Evolutionary conservation across 345 rosid genomes (phyloP), one percentile per base, ranked within the genome.

Genomic region (Psidium guajava): DNA sequence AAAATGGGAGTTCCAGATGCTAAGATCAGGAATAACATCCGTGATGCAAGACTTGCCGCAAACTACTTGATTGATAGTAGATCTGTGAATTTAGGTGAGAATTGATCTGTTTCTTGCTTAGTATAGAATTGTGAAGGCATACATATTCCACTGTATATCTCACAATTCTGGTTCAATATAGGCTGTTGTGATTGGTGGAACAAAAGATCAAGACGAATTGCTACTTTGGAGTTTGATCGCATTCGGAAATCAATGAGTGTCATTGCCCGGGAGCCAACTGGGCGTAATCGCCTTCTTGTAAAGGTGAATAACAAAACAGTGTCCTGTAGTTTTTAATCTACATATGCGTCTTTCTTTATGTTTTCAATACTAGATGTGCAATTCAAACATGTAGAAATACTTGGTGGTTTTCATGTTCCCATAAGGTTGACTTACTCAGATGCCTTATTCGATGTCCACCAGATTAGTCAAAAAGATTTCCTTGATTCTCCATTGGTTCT

Each of bases 101-200:
- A 82, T 58, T 32, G 77, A 69, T 69, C 22, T 4, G 77, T 69
- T 69, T 32, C 12, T 69, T 69, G 77, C 77, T 69, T 9, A 40
- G 77, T 32, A 32, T 69, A 69, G 24, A 69, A 32, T 16, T 16
- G 56, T 32, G 47, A 69, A 69, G 77, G 21, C 77, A 32, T 32
- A 69, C 77, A 69, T 55, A 32, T 44, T 69, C 36, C 36, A 16
- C 77, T 16, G 77, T 18, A 69, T 32, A 69, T 16, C 77, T 69
- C 44, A 69, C 6, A 22, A 69, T 24, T 69, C 77, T 69, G 44
- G 44, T 69, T 32, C 44, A 40, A 83, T 86, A 36, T 85, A 95
- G 98, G 91, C 82, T 91, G 94, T 96, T 96, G 98, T 28, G 95
- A 94, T 14, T 94, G 98, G 98, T 96, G 97, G 99, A 89, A 52